Conservation (phyloP, 192 early-diverging fungal species). For the Backusella psychrophila region DNA sequence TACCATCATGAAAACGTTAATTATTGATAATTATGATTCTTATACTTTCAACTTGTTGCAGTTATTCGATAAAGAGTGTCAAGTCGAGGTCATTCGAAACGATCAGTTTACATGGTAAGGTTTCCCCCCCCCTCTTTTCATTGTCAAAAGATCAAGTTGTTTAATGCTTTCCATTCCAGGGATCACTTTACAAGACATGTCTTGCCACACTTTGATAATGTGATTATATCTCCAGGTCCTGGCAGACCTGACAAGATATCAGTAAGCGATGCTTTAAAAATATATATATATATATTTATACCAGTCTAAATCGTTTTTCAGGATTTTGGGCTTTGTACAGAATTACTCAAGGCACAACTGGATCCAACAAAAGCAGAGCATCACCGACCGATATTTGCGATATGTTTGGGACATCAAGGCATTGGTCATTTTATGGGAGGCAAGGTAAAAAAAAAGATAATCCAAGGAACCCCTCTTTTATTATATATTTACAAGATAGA, state of each 20-base stretch:
- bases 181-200: slow-evolving; percentile 52
- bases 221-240: slow-evolving; percentile 94
- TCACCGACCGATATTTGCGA: slow-evolving; percentile 80
- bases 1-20: slow-evolving; percentile 53
- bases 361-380: slow-evolving; percentile 23
- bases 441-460: slow-evolving; percentile 32
- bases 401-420: slow-evolving; percentile 95
- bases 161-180: slow-evolving; percentile 35
- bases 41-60: slow-evolving; percentile 97
- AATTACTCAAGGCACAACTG: slow-evolving; percentile 46
- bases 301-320: slow-evolving; percentile 19
- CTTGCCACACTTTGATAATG: slow-evolving; percentile 80
- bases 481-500: background rate
- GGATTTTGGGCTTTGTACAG: slow-evolving; percentile 80
- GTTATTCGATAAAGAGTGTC: slow-evolving; percentile 48
- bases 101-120: slow-evolving; percentile 85
- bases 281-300: too few relatives aligned
- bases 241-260: slow-evolving; percentile 69
- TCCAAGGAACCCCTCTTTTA: too few relatives aligned
- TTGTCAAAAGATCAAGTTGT: background rate
- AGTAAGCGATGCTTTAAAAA: slow-evolving; percentile 24
- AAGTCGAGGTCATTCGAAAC: slow-evolving; percentile 86
- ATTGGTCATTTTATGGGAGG: slow-evolving; percentile 71
- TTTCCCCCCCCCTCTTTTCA: too few relatives aligned
- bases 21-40: slow-evolving; percentile 97